Evolutionary conservation across 2,329 filamentous ascomycete species (phyloP).

Genomic region (Monosporascus sp.): DNA sequence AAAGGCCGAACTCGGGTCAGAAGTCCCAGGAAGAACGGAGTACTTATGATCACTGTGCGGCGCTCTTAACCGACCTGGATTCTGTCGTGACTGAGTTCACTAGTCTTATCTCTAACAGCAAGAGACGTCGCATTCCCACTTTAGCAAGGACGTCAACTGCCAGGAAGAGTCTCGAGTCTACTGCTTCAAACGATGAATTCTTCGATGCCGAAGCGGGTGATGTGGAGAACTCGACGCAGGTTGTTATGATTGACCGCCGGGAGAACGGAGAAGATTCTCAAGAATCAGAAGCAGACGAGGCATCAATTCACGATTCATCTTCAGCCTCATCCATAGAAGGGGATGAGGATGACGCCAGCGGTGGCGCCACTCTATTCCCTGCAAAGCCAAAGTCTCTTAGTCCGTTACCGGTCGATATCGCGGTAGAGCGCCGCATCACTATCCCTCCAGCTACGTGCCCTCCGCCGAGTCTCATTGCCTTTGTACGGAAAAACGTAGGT

Average conservation of each 20-base stretch:
- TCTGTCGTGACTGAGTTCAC: constrained; percentile 79
- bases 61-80: constrained; percentile 80
- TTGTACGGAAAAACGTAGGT: constrained; percentile 94
- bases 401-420: constrained; percentile 68
- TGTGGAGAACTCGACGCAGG: constrained; percentile 49
- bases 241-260: constrained; percentile 67
- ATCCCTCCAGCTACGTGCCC: constrained; percentile 70
- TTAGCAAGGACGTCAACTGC: constrained; percentile 44
- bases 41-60: constrained; percentile 76
- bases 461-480: constrained; percentile 88
- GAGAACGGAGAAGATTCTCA: constrained; percentile 64
- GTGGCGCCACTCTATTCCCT: constrained; percentile 70
- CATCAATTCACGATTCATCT: constrained; percentile 47
- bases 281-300: constrained; percentile 52
- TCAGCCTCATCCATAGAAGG: constrained; percentile 56
- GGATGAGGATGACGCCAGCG: constrained; percentile 49
- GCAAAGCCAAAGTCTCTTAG: constrained; percentile 67
- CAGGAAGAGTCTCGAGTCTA: constrained; percentile 72
- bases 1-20: constrained; percentile 21
- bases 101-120: constrained; percentile 69
- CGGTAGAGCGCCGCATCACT: constrained; percentile 61
- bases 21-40: constrained; percentile 54
- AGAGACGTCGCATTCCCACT: constrained; percentile 60
- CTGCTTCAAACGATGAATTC: constrained; percentile 77
- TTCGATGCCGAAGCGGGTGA: constrained; percentile 80